These are phyloP conservation scores for Sisymbrium irio DNA, from an alignment of 345 rosid genomes.

Conservation along the genomic window DNA sequence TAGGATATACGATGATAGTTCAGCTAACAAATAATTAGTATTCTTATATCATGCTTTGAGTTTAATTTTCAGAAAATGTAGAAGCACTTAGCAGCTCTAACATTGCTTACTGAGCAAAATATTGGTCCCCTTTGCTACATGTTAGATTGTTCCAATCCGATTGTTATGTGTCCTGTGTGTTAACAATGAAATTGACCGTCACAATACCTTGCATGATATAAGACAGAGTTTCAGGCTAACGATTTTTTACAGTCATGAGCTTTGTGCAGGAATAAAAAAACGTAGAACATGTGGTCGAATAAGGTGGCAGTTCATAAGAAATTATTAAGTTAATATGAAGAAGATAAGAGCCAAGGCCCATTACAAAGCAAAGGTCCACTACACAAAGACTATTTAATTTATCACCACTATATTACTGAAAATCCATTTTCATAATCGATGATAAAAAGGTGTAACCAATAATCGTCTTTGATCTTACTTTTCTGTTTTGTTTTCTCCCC, in stretches of 20 bases:
- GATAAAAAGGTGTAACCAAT: constrained; percentile 18
- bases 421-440: constrained; percentile 6
- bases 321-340: neutral
- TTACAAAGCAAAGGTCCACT: constrained; percentile 13
- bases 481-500: neutral
- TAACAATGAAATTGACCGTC: neutral
- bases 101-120: neutral
- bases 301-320: neutral
- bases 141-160: neutral
- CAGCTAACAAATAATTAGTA: neutral
- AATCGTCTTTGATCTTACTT: neutral
- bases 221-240: neutral
- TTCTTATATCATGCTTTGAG: neutral
- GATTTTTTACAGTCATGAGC: neutral
- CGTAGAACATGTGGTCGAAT: neutral
- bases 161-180: neutral
- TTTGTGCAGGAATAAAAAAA: neutral
- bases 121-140: neutral
- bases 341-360: constrained; percentile 20
- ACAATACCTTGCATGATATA: too few relatives aligned
- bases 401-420: neutral
- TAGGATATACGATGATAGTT: neutral
- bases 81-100: neutral
- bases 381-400: neutral
- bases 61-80: neutral